Evolutionary conservation across 2,329 filamentous ascomycete species (phyloP), one percentile per base, ranked within the genome.

Genomic region (Pseudogymnoascus sp.): DNA sequence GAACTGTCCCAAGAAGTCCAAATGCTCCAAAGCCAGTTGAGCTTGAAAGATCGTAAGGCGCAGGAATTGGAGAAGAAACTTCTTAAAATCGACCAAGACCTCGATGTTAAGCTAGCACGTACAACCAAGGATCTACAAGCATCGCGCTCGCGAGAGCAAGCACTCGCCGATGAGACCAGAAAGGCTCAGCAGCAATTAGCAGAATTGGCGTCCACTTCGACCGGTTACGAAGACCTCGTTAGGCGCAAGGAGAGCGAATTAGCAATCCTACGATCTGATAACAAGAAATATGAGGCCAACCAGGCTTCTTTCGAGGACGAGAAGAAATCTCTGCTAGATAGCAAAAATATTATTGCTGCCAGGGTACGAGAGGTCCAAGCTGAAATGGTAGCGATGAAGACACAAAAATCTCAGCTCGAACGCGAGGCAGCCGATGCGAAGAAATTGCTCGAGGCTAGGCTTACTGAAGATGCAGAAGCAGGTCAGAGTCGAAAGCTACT

Each of bases 221-320:
- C 92, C 0, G 91, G 93, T 72, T 98, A 96, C 68, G 95, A 99
- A 75, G 93, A 98, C 70, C 84, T 98, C 46, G 89, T 99, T 24
- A 85, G 92, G 24, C 88, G 90, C 64, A 99, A 98, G 74, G 95
- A 99, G 73, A 96, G 93, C 74, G 96, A 99, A 72, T 80, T 99
- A 19, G 84, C 89, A 0, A 82, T 98, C 53, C 82, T 98, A 35
- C 91, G 92, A 69, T 86, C 87, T 10, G 95, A 99, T 73, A 85
- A 93, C 66, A 90, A 89, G 73, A 91, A 89, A 67, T 88, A 89
- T 68, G 90, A 96, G 73, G 85, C 87, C 61, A 93, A 97, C 70
- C 89, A 89, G 31, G 87, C 86, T 66, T 82, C 81, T 12, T 86
- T 96, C 37, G 91, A 96, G 67, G 84, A 89, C 2, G 91, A 97